Conservation (phyloP, 257 asterid species). For the Ocimum tenuiflorum region DNA sequence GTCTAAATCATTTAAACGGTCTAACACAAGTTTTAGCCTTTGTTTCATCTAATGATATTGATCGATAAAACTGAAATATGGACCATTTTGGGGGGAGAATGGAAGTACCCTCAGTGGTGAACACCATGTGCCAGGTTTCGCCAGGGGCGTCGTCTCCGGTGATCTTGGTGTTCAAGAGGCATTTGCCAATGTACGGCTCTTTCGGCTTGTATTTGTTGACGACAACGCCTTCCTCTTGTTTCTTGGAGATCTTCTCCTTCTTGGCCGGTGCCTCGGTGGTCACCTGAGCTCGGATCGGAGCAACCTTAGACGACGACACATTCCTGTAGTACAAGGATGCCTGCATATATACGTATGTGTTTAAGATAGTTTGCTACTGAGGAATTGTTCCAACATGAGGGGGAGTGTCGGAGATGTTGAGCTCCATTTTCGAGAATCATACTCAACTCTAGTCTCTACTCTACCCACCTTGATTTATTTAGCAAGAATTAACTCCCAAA, state of each 20-base stretch:
- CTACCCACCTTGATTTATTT: not conserved
- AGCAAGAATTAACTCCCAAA: too few species aligned
- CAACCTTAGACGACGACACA: conserved; percentile 37
- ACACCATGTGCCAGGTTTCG: conserved; percentile 99
- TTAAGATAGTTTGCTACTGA: not conserved
- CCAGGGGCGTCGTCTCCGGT: conserved; percentile 98
- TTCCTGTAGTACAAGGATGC: conserved; percentile 51
- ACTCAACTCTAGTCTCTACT: not conserved
- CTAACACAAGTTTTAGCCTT: too few species aligned
- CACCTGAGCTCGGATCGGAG: conserved; percentile 75
- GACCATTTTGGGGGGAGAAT: not conserved
- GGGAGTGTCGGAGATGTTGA: not conserved
- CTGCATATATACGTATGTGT: conserved; percentile 25
- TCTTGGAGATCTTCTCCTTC: conserved; percentile 69
- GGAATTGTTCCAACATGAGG: too few species aligned
- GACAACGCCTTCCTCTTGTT: conserved; percentile 74
- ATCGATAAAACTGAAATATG: not conserved
- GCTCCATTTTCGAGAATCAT: too few species aligned
- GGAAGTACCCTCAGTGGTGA: conserved; percentile 75
- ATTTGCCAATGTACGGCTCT: conserved; percentile 74
- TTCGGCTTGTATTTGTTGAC: conserved; percentile 91
- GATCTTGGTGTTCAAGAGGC: conserved; percentile 95
- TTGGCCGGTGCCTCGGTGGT: conserved; percentile 91
- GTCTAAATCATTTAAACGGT: too few species aligned
- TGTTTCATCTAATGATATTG: too few species aligned